Base-by-base conservation (phyloP, 257 asterid genomes). In the Parsonsia alboflavescens region DNA sequence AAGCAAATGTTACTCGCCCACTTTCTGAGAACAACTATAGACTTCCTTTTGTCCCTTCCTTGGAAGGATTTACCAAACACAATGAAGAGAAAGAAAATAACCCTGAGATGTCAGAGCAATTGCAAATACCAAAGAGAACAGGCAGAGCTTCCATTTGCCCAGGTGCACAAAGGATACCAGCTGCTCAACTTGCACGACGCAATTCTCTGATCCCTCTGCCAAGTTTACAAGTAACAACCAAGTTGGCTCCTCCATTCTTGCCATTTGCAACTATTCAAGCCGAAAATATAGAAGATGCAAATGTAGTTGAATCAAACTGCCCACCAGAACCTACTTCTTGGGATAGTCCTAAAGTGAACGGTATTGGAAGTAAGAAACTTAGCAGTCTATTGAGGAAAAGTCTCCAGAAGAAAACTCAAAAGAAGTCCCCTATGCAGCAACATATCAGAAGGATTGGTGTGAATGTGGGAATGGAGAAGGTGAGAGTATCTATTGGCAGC, bases 401-500 rank as follows among this genome's bases (percentile, higher is more conserved):
- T 82, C 78, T 90, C 64, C 96, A 90, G 56, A 92, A 84, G 91
- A 92, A 80, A 80, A 85, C 79, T 66, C 84, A 83, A 77, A 76
- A 77, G 68, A 94, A 85, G 86, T 82, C 96, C 19, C 93, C 97
- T 54, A 77, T 83, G 93, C 92, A 84, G 85, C 88, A 88, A 21
- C 78, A 81, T 13, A 61, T 56, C 7, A 81, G 91, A 77, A 81
- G 96, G 77, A 75, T 87, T 45, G 99, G 98, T 17, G 89, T 92
- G 4, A 95, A 90, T 41, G 96, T 95, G 59, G 98, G 97, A 28
- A 84, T 64, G 88, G 98, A 95, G 85, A 95, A 88, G 84, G 85
- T 90, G 26, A 82, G 97, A 84, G 89, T 95, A 41, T 92, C 98
- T 0, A 95, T 95, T 13, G 98, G 99, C 70, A 82, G 95, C 46